Evolutionary conservation across 164 flowering plant genomes (phyloP).

Genomic region (Saururus chinensis): DNA sequence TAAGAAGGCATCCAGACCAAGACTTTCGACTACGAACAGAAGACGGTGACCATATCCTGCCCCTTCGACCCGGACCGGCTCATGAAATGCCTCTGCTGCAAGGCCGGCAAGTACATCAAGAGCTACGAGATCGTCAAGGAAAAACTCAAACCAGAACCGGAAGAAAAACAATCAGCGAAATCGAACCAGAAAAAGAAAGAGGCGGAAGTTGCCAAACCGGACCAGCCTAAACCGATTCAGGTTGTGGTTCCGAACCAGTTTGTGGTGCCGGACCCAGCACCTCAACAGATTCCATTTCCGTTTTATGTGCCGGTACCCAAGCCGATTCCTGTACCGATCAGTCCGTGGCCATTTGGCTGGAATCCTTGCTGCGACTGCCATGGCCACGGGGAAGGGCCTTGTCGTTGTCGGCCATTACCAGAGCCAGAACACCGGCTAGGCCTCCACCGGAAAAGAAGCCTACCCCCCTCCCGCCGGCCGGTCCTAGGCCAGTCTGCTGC

Average conservation of each 20-base stretch:
- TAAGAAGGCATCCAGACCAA: slow-evolving; percentile 5
- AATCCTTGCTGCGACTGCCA: slow-evolving; percentile 1
- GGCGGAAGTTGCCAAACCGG: not conserved
- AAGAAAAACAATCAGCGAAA: not conserved
- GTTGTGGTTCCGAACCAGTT: too few species aligned
- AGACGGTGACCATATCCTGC: slow-evolving; percentile 9
- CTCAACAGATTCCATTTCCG: too few species aligned
- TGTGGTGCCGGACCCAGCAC: too few species aligned
- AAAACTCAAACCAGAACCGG: too few species aligned
- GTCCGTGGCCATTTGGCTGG: not conserved
- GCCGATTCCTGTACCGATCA: not conserved
- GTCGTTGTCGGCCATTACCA: not conserved
- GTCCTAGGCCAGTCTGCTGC: slow-evolving; percentile 1
- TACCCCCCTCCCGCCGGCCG: too few species aligned
- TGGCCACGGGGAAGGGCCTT: not conserved
- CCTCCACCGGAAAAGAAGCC: too few species aligned
- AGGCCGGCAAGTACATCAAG: slow-evolving; percentile 6
- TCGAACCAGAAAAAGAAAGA: not conserved
- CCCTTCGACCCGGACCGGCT: slow-evolving; percentile 10
- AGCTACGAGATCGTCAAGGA: slow-evolving; percentile 1
- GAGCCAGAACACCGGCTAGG: too few species aligned
- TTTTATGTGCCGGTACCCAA: not conserved
- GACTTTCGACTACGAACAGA: slow-evolving; percentile 5
- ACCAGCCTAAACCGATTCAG: too few species aligned
- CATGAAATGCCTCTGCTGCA: slow-evolving; percentile 6